Conservation (phyloP, 2,329 filamentous ascomycete species). For the Alternaria ventricosa region DNA sequence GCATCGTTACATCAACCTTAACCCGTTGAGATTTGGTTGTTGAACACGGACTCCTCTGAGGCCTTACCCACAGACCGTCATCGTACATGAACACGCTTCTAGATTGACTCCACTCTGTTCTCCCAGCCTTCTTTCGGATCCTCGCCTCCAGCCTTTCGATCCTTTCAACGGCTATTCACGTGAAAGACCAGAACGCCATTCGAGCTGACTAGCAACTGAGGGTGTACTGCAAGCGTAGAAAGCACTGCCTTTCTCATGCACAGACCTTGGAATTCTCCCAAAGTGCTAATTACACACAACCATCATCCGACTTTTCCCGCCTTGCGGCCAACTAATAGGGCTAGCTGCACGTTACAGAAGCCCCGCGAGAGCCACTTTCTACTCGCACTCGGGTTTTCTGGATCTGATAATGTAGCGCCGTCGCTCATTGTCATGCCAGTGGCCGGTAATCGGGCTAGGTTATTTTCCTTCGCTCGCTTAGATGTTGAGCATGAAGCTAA, state of each 20-base stretch:
- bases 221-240: neutral
- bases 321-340: neutral
- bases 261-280: neutral
- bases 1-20: neutral
- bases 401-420: neutral
- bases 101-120: neutral
- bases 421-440: constrained; percentile 10
- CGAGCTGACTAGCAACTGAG: neutral
- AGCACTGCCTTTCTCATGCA: neutral
- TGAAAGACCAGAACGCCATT: neutral
- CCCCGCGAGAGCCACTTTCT: neutral
- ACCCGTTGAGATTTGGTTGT: neutral
- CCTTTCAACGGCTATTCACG: neutral
- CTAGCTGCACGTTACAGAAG: neutral
- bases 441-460: constrained; percentile 28
- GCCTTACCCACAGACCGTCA: constrained; percentile 3
- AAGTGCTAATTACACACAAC: neutral
- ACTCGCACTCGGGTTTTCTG: neutral
- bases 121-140: neutral
- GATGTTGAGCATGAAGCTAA: constrained; percentile 28
- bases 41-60: neutral
- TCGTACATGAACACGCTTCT: constrained; percentile 5
- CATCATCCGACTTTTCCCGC: neutral
- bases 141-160: neutral
- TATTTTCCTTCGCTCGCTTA: constrained; percentile 32